Base-by-base conservation (phyloP, 345 rosid species). In the Pistacia vera region DNA sequence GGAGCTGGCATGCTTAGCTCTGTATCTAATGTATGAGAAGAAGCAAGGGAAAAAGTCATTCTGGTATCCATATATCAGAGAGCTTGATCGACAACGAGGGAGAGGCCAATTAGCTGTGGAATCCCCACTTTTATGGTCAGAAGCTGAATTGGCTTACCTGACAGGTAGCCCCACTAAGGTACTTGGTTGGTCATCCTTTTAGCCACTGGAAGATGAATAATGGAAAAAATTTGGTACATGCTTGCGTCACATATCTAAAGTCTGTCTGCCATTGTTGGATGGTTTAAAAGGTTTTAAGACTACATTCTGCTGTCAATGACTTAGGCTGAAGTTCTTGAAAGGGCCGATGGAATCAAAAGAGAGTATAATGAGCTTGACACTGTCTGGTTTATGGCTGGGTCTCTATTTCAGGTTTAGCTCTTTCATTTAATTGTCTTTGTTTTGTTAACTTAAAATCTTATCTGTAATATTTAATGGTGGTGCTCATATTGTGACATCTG, bases 351-450 rank as follows among this genome's bases (percentile, higher is more conserved):
- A 75, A 95, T 95, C 74, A 93, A 84, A 85, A 90, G 97, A 86
- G 98, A 95, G 80, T 95, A 93, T 68, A 81, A 87, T 73, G 99
- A 95, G 88, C 98, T 95, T 22, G 99, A 93, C 84, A 93, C 98
- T 52, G 96, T 95, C 75, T 95, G 98, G 99, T 95, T 95, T 84
- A 95, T 95, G 99, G 99, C 97, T 77, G 99, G 98, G 70, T 95
- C 99, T 73, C 85, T 95, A 78, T 95, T 95, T 91, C 98, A 93
- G 99, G 98, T 93, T 74, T 79, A 73, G 28, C 54, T 18, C 59
- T 66, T 75, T 38, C 35, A 59, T 52, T 11, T 62, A 28, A 44
- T 71, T 70, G 46, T 2, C 52, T 28, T 18, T 28, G 25, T 48
- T 64, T 64, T 44, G 41, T 57, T 70, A 57, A 28, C 46, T 2